Evolutionary conservation across 139 green algal species (phyloP).

Genomic region (Coelastrella sp.): DNA sequence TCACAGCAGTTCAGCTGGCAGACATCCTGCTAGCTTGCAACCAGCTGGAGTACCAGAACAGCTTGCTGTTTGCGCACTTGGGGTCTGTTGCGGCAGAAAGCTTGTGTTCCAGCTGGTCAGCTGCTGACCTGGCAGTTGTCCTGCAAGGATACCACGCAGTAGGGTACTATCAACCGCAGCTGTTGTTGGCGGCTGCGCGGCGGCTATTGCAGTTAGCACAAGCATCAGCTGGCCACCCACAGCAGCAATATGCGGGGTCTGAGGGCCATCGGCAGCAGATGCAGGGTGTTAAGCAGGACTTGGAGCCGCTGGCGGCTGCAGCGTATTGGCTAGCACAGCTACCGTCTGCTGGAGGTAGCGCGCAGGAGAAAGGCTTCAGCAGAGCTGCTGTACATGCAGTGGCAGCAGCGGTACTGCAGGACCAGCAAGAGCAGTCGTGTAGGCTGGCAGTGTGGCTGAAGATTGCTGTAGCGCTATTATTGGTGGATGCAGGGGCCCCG

Average conservation of each 20-base stretch:
- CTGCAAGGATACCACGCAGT: background rate
- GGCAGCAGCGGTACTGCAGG: conserved; percentile 5
- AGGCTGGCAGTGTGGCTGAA: background rate
- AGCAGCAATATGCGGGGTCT: too few species aligned
- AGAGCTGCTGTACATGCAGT: background rate
- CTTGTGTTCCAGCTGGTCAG: background rate
- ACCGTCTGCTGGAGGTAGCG: conserved; percentile 7
- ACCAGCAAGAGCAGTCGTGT: background rate
- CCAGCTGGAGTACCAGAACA: background rate
- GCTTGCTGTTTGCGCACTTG: background rate
- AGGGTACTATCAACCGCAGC: conserved; percentile 13
- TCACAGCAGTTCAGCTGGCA: conserved; percentile 6
- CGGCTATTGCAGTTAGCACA: background rate
- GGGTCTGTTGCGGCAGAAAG: conserved; percentile 13
- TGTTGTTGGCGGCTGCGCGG: conserved; percentile 1
- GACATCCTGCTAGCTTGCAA: background rate
- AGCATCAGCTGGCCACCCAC: background rate
- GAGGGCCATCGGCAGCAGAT: conserved; percentile 14
- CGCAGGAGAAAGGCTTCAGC: background rate
- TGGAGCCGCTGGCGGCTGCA: background rate
- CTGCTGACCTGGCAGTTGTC: conserved; percentile 21
- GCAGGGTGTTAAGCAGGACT: background rate
- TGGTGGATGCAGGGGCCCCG: background rate
- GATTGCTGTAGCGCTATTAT: background rate
- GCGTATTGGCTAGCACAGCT: background rate